These are phyloP conservation scores for Ophiorrhiza pumila DNA, from an alignment of 257 asterid species.

Conservation along the genomic window DNA sequence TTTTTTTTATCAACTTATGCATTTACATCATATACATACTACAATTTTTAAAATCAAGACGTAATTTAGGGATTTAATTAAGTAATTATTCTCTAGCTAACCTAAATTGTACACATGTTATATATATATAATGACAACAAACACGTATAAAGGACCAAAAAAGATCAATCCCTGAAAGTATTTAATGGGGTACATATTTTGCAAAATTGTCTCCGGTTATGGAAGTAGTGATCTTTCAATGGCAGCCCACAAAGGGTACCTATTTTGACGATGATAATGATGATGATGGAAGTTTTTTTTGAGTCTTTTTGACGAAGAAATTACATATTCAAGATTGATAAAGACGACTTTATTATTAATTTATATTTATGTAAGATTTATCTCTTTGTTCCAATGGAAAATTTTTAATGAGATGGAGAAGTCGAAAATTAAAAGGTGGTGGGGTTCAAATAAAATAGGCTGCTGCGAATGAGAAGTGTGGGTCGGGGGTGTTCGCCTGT, in stretches of 20 bases:
- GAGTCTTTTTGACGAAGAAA: neutral
- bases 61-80: too few relatives aligned
- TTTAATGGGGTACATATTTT: neutral
- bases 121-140: neutral
- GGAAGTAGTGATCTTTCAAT: neutral
- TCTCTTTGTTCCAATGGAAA: neutral
- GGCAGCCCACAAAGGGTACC: neutral
- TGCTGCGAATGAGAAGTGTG: conserved; percentile 8
- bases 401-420: neutral
- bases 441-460: neutral
- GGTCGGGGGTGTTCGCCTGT: neutral
- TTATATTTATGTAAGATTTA: neutral
- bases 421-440: neutral
- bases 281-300: too few relatives aligned
- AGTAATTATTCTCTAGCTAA: too few relatives aligned
- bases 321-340: neutral
- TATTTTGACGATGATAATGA: neutral
- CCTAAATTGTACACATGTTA: too few relatives aligned
- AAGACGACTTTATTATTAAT: neutral
- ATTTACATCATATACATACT: too few relatives aligned
- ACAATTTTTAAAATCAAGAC: too few relatives aligned
- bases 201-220: neutral
- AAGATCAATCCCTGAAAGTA: neutral
- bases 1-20: too few relatives aligned
- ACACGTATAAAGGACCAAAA: neutral